Percentiles rank a stretch among this genome's conserved stretches.
Evolutionary conservation across 306 rosid species (phyloP).

Genomic region (Urtica urens): DNA sequence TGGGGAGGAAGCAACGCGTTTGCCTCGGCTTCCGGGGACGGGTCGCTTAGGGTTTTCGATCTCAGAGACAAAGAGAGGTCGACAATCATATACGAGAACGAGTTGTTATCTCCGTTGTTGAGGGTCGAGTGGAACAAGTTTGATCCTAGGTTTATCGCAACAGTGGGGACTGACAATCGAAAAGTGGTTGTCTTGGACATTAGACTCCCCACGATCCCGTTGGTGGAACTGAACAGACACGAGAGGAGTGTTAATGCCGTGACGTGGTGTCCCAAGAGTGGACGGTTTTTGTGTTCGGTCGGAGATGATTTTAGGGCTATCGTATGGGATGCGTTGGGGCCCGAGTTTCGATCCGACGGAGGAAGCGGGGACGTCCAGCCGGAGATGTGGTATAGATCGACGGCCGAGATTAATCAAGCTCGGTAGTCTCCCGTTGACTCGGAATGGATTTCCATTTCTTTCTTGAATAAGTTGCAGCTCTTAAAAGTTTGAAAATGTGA

Average conservation of each 20-base stretch:
- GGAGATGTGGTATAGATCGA: constrained; percentile 34
- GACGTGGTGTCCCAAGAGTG: constrained; percentile 50
- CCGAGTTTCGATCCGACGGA: constrained; percentile 9
- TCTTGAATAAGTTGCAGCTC: constrained; percentile 39
- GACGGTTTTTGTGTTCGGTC: constrained; percentile 38
- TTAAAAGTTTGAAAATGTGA: constrained; percentile 22
- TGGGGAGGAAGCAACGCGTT: constrained; percentile 62
- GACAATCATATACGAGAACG: constrained; percentile 53
- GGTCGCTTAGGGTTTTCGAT: constrained; percentile 55
- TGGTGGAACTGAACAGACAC: constrained; percentile 41
- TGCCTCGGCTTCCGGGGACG: constrained; percentile 67
- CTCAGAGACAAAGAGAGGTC: constrained; percentile 53
- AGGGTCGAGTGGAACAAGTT: constrained; percentile 63
- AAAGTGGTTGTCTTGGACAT: constrained; percentile 53
- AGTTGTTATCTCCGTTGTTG: constrained; percentile 28
- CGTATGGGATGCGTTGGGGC: constrained; percentile 51
- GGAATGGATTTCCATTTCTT: constrained; percentile 47
- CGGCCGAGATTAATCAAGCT: constrained; percentile 47
- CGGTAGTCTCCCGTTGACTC: constrained; percentile 44
- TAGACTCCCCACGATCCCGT: constrained; percentile 45
- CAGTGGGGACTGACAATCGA: constrained; percentile 44
- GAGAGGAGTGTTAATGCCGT: constrained; percentile 43
- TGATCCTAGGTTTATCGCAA: constrained; percentile 42
- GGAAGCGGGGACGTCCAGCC: constrained; percentile 29
- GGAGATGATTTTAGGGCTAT: constrained; percentile 54